Percentiles rank a stretch among this genome's conserved stretches.
Evolutionary conservation across 2,329 filamentous ascomycete genomes (phyloP).

Genomic region (Cucurbitaria berberidis): DNA sequence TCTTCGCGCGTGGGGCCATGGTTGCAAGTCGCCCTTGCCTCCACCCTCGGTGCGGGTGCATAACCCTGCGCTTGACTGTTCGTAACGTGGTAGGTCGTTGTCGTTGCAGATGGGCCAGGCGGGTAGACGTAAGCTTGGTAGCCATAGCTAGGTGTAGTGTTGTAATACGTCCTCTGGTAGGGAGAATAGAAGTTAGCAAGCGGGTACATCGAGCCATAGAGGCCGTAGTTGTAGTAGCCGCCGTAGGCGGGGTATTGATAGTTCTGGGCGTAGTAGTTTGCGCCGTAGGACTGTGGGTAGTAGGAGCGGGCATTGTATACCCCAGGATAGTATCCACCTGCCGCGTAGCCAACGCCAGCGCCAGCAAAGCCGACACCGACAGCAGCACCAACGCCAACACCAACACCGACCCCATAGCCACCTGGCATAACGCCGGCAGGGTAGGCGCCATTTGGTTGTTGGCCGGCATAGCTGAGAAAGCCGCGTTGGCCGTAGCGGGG

Average conservation of each 20-base stretch:
- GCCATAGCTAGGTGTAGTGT: constrained; percentile 26
- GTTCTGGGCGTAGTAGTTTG: constrained; percentile 12
- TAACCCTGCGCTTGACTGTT: constrained; percentile 24
- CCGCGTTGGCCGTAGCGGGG: constrained; percentile 40
- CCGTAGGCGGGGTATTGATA: constrained; percentile 20
- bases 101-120: constrained; percentile 22
- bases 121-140: constrained; percentile 35
- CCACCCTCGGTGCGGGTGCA: constrained; percentile 8
- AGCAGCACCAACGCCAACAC: constrained; percentile 21
- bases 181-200: constrained; percentile 46
- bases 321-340: constrained; percentile 29
- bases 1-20: constrained; percentile 30
- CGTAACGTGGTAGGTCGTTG: constrained; percentile 34
- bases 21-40: constrained; percentile 19
- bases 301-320: constrained; percentile 33
- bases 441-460: constrained; percentile 35
- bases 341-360: constrained; percentile 24
- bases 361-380: constrained; percentile 16
- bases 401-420: too few relatives aligned
- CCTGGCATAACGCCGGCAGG: constrained; percentile 29
- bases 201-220: constrained; percentile 37
- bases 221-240: constrained; percentile 32
- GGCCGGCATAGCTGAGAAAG: constrained; percentile 34
- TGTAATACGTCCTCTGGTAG: constrained; percentile 43
- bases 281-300: constrained; percentile 24